phyloP scores from a whole-genome alignment of 169 alveolate genomes.

The Plasmodium chabaudi region DNA sequence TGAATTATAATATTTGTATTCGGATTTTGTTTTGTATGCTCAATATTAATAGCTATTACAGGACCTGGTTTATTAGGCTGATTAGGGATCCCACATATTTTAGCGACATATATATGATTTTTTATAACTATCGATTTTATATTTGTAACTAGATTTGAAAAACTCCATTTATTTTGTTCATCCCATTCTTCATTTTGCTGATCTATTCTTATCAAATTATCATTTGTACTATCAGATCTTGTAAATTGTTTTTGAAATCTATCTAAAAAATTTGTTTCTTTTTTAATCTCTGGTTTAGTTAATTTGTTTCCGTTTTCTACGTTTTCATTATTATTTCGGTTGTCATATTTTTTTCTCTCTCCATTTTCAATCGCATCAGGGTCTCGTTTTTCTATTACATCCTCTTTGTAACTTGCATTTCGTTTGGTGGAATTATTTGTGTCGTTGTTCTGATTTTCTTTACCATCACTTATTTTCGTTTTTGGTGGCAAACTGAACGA shows the following conservation, averaged over 20 bases:
- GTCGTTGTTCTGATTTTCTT: too few relatives aligned
- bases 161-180: slow-evolving; percentile 58
- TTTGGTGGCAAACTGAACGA: too few relatives aligned
- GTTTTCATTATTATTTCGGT: background rate
- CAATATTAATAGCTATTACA: slow-evolving; percentile 64
- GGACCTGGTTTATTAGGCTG: slow-evolving; percentile 77
- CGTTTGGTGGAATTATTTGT: too few relatives aligned
- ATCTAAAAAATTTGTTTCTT: slow-evolving; percentile 1
- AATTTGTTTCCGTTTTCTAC: background rate
- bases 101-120: slow-evolving; percentile 71
- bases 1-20: slow-evolving; percentile 38
- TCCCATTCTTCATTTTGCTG: slow-evolving; percentile 71
- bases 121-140: slow-evolving; percentile 60
- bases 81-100: slow-evolving; percentile 64
- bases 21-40: slow-evolving; percentile 22
- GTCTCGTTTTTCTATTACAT: too few relatives aligned
- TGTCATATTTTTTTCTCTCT: background rate
- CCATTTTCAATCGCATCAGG: background rate
- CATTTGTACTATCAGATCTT: slow-evolving; percentile 40
- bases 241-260: slow-evolving; percentile 2
- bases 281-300: background rate
- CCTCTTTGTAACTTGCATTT: too few relatives aligned
- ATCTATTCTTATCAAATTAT: slow-evolving; percentile 46
- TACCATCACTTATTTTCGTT: too few relatives aligned
- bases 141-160: slow-evolving; percentile 53